Percentiles rank a stretch among this genome's conserved stretches.
Evolutionary conservation across 1,139 yeast genomes (phyloP).

Genomic region (Debaryomyces fabryi): DNA sequence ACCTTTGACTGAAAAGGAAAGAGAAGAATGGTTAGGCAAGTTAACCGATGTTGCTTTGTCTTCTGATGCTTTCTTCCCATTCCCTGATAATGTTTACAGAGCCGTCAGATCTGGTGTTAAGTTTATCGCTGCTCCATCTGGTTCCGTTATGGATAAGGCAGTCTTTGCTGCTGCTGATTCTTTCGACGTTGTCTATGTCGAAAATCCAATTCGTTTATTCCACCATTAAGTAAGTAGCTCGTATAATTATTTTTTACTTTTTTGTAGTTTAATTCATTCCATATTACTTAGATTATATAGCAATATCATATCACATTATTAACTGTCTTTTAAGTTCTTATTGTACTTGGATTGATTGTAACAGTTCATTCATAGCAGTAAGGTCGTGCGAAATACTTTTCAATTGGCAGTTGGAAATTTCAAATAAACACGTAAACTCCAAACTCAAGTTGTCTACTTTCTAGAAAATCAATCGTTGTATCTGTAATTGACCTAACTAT

Average conservation of each 20-base stretch:
- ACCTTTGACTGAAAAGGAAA: conserved; percentile 82
- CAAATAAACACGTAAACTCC: conserved; percentile 12
- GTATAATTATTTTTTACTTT: conserved; percentile 1
- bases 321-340: not conserved
- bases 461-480: not conserved
- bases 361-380: not conserved
- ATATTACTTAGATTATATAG: conserved; percentile 2
- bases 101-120: conserved; percentile 96
- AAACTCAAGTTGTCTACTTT: not conserved
- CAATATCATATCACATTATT: not conserved
- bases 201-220: conserved; percentile 95
- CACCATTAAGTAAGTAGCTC: conserved; percentile 62
- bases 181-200: conserved; percentile 83
- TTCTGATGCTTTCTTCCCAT: conserved; percentile 99
- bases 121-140: conserved; percentile 94
- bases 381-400: conserved; percentile 6
- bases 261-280: conserved; percentile 2
- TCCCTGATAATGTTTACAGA: conserved; percentile 98
- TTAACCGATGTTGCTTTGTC: conserved; percentile 85
- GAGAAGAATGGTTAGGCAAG: conserved; percentile 82
- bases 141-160: conserved; percentile 97
- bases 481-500: conserved; percentile 5
- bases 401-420: conserved; percentile 1
- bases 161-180: conserved; percentile 95
- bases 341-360: not conserved